Evolutionary conservation across 169 alveolate genomes (phyloP), one percentile per base, ranked within the genome.

Genomic region (Cystoisospora suis): DNA sequence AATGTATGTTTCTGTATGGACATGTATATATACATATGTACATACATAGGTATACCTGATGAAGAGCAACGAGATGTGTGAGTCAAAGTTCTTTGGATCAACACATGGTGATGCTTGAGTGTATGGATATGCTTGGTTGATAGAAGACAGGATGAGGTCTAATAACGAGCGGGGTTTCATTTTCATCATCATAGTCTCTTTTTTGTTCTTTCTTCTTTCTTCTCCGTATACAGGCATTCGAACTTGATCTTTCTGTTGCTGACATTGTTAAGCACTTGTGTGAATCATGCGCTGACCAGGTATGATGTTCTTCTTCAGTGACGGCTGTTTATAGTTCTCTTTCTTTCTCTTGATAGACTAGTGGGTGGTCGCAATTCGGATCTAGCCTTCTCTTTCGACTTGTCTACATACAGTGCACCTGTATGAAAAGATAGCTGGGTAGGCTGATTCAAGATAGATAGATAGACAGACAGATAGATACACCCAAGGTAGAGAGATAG

Each of bases 281-380:
- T 23, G 91, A 86, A 59, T 34, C 77, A 58, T 86, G 91, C 85
- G 91, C 86, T 3, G 91, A 86, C 75, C 79, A 86, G 46, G 91
- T 86, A 34, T 17, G n/a, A n/a, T n/a, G n/a, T n/a, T n/a, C n/a
- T n/a, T n/a, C n/a, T n/a, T n/a, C n/a, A n/a, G n/a, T n/a, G n/a
- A n/a, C n/a, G n/a, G n/a, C n/a, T n/a, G n/a, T n/a, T n/a, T n/a
- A n/a, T n/a, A n/a, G n/a, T n/a, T n/a, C n/a, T n/a, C n/a, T n/a
- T n/a, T n/a, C n/a, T n/a, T n/a, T n/a, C n/a, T n/a, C n/a, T n/a
- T n/a, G n/a, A n/a, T n/a, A n/a, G n/a, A n/a, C n/a, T n/a, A n/a
- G n/a, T n/a, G n/a, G n/a, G n/a, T n/a, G n/a, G n/a, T n/a, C n/a
- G n/a, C n/a, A n/a, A n/a, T n/a, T n/a, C n/a, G n/a, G n/a, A n/a